Evolutionary conservation across 2,329 filamentous ascomycete species (phyloP).

Genomic region (Colletotrichum orbiculare): DNA sequence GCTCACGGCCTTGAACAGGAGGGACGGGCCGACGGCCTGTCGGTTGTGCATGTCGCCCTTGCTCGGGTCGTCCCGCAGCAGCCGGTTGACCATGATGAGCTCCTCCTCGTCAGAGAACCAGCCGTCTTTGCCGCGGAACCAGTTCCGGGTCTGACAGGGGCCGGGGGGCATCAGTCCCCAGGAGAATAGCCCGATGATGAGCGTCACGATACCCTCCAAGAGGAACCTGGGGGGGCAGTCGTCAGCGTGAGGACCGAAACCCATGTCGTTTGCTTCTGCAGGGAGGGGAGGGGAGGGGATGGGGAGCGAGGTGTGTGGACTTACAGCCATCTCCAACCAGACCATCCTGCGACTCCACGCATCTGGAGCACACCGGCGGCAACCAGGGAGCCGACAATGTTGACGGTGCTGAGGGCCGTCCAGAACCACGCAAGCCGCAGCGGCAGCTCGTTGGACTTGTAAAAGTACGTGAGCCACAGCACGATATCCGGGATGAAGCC

Average conservation of each 20-base stretch:
- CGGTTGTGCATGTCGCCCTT: slow-evolving; percentile 71
- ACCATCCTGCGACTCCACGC: slow-evolving; percentile 49
- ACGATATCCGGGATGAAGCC: slow-evolving; percentile 59
- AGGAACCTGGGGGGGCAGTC: slow-evolving; percentile 50
- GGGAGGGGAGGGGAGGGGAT: no score
- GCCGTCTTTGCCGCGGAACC: slow-evolving; percentile 67
- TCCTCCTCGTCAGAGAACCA: slow-evolving; percentile 73
- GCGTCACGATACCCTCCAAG: slow-evolving; percentile 59
- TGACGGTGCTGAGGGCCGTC: slow-evolving; percentile 42
- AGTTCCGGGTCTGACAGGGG: slow-evolving; percentile 62
- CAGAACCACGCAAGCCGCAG: slow-evolving; percentile 46
- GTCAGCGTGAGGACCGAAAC: neutral
- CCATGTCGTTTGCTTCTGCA: neutral
- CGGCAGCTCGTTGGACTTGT: slow-evolving; percentile 45
- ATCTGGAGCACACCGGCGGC: slow-evolving; percentile 52
- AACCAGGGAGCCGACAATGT: slow-evolving; percentile 56
- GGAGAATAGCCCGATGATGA: slow-evolving; percentile 55
- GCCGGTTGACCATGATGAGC: slow-evolving; percentile 70
- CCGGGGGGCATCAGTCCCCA: slow-evolving; percentile 59
- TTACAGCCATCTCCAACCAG: slow-evolving; percentile 56
- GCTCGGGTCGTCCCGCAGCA: slow-evolving; percentile 69
- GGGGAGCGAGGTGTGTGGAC: slow-evolving; percentile 1
- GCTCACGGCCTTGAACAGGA: slow-evolving; percentile 61
- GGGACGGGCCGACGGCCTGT: slow-evolving; percentile 56
- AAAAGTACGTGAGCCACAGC: slow-evolving; percentile 47